Evolutionary conservation across 2,329 filamentous ascomycete species (phyloP), one percentile per base, ranked within the genome.

Genomic region (Claviceps maximensis): DNA sequence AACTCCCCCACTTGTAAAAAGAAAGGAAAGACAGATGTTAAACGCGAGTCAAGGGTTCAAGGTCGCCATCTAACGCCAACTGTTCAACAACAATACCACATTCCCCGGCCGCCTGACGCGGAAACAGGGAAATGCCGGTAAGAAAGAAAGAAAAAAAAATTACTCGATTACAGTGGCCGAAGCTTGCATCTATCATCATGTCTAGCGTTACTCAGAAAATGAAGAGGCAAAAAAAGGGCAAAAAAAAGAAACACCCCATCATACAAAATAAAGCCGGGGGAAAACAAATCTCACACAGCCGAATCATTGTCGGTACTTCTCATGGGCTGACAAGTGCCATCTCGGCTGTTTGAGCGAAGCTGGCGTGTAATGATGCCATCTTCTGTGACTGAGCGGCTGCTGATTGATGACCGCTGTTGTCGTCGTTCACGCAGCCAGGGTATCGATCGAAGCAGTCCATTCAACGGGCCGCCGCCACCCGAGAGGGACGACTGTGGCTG

Each of bases 391-490:
- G 52, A 47, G 33, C 55, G 55, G 46, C 52, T 45, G 17, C 51
- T 33, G 31, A 33, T 13, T 4, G 59, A 55, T 19, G 55, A 49
- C 23, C 55, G 53, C 44, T 51, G 53, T 33, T 51, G 53, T 33
- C 44, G 27, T 10, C 53, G 51, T 19, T 45, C 41, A 13, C 56
- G 55, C 73, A 78, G 82, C 80, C 80, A 84, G 29, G 68, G 71
- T 57, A 82, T 63, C 41, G 74, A 76, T 21, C 47, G 48, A 65
- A 75, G 77, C 25, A 83, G 67, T 1, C 74, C 74, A 5, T 74
- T 71, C 0, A 78, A 62, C 0, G 76, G 71, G 15, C 76, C 75
- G 47, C 76, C 74, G 15, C 76, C 75, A 47, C 76, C 74, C 47
- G 80, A 78, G 1, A 77, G 58, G 2, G 67, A 66, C 6, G 70